Base-by-base conservation (phyloP, 805 yeast species). In the Yamadazyma insecticola region DNA sequence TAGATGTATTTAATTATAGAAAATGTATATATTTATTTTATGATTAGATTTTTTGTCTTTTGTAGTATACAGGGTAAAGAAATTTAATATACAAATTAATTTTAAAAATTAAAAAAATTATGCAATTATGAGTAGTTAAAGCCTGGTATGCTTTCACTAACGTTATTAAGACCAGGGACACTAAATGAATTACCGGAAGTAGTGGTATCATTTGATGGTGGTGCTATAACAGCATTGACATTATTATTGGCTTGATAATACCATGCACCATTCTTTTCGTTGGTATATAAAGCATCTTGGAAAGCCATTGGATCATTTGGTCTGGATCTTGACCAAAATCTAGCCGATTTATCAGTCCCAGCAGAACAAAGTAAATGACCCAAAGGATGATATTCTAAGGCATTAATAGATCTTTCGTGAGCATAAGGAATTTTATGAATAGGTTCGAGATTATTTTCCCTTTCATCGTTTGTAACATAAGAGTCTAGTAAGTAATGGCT, bases 341-440 rank as follows among this genome's bases (percentile, higher is more conserved):
- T 63, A 15, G 95, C 85, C 4, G 94, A 78, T 51, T 92, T 76
- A 56, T 92, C 99, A 35, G 92, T 87, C 13, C 97, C 90, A 0
- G 96, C 97, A 6, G 96, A 78, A 33, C 94, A 79, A 21, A 92
- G 63, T 30, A 90, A 63, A 57, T 92, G 97, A 3, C 99, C 99
- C 46, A 84, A 64, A 2, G 97, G 97, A 57, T 89, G 97, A 52
- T 88, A 92, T 38, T 89, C 90, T 34, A 92, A 56, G 3, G 95
- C 77, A 57, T 90, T 88, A 31, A 92, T 77, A 3, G 95, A 94
- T 61, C 85, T 84, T 48, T 88, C 96, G 55, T 92, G 99, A 0
- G 97, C 98, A 57, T 74, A 80, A 3, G 97, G 96, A 21, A 92
- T 83, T 12, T 60, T 57, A 47, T 81, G 89, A 22, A 60, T 61